Conservation (phyloP, 129 eudicot species). For the Tagetes erecta region DNA sequence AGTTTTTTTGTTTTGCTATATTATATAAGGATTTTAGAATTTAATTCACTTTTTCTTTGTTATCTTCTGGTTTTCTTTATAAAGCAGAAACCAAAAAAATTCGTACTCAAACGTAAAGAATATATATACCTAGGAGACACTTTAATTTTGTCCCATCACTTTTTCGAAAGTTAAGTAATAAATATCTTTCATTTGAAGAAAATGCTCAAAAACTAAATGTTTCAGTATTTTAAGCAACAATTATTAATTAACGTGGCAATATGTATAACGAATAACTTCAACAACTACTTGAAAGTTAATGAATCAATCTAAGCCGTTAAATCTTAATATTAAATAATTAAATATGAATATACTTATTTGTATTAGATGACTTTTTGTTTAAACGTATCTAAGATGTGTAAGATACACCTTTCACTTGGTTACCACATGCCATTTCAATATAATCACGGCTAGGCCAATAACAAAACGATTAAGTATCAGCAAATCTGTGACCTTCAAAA, state of each 20-base stretch:
- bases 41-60: neutral
- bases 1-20: no score
- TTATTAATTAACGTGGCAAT: neutral
- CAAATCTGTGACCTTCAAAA: no score
- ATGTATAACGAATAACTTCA: neutral
- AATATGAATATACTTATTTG: no score
- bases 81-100: neutral
- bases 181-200: slow-evolving; percentile 3
- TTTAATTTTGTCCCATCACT: neutral
- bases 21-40: neutral
- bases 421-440: no score
- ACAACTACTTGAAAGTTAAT: neutral
- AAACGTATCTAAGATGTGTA: no score
- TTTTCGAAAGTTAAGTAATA: slow-evolving; percentile 21
- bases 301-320: neutral
- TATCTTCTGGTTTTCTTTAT: neutral
- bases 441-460: no score
- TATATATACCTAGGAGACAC: neutral
- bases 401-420: no score
- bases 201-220: neutral
- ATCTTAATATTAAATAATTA: no score
- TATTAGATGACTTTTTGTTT: no score
- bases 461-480: no score
- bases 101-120: slow-evolving; percentile 10
- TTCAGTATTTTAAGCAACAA: neutral